phyloP scores from a whole-genome alignment of 2,329 filamentous ascomycete genomes.

The Mollisiaceae sp. region DNA sequence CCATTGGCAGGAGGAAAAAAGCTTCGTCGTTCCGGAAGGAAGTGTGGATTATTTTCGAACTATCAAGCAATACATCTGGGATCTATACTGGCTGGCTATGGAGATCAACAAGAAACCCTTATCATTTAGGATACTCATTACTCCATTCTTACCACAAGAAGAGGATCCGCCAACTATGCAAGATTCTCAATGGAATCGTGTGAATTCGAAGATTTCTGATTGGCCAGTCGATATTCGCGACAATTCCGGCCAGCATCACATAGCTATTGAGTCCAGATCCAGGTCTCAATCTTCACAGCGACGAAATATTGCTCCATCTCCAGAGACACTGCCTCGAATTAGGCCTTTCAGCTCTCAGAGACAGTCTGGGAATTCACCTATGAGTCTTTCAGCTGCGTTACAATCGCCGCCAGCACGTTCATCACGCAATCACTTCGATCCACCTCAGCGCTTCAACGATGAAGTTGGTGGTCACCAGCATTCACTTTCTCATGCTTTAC shows the following conservation, averaged over 20 bases:
- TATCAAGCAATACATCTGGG: slow-evolving; percentile 24
- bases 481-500: background rate
- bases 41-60: slow-evolving; percentile 12
- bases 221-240: background rate
- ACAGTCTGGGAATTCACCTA: slow-evolving; percentile 8
- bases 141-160: slow-evolving; percentile 1
- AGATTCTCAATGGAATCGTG: slow-evolving; percentile 5
- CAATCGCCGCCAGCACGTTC: background rate
- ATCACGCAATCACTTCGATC: background rate
- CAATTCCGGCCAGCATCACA: background rate
- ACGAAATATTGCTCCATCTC: background rate
- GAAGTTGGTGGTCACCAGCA: background rate
- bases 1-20: slow-evolving; percentile 18
- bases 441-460: background rate
- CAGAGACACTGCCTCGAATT: background rate
- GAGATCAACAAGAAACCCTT: slow-evolving; percentile 6
- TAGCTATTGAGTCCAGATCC: background rate
- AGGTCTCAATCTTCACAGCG: background rate
- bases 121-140: slow-evolving; percentile 17
- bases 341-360: background rate
- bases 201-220: background rate
- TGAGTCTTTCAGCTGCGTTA: background rate
- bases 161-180: background rate
- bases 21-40: slow-evolving; percentile 20
- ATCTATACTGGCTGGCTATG: slow-evolving; percentile 18